Evolutionary conservation across 208 protist species (phyloP), one percentile per base, ranked within the genome.

Genomic region (Trypanosomatidae sp.): DNA sequence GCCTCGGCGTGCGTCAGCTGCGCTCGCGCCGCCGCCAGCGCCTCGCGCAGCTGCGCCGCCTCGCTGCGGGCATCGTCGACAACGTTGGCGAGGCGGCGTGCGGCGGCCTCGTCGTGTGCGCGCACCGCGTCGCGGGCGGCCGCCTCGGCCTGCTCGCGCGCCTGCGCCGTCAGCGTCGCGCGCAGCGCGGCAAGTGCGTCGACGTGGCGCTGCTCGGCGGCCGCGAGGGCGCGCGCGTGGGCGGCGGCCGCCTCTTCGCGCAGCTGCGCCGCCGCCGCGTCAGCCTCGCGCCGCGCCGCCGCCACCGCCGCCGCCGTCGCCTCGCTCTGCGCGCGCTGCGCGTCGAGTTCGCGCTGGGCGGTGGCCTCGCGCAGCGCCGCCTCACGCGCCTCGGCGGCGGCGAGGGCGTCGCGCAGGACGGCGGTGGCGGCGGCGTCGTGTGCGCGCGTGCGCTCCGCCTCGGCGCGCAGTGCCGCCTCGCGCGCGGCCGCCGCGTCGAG

Each of bases 361-460:
- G 56, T 26, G 23, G 13, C 20, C 16, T 35, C 42, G 26, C 56
- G n/a, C n/a, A n/a, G n/a, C n/a, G n/a, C n/a, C n/a, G n/a, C n/a
- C n/a, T n/a, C n/a, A n/a, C n/a, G n/a, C n/a, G n/a, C n/a, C n/a
- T n/a, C n/a, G n/a, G n/a, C n/a, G n/a, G n/a, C n/a, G n/a, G 13
- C 45, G 21, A 3, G 38, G n/a, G n/a, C n/a, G n/a, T n/a, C n/a
- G n/a, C n/a, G n/a, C n/a, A n/a, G n/a, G n/a, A n/a, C n/a, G n/a
- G 56, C 18, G 20, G 63, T 53, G 53, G 48, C 8, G 44, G n/a
- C 43, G n/a, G n/a, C n/a, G n/a, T n/a, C n/a, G n/a, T n/a, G n/a
- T n/a, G n/a, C n/a, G n/a, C n/a, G n/a, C n/a, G 2, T 33, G 8
- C 57, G 33, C 13, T 53, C 55, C 25, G 19, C 23, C 25, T 58